Base-by-base conservation (phyloP, 257 asterid species). In the Anisodus acutangulus region DNA sequence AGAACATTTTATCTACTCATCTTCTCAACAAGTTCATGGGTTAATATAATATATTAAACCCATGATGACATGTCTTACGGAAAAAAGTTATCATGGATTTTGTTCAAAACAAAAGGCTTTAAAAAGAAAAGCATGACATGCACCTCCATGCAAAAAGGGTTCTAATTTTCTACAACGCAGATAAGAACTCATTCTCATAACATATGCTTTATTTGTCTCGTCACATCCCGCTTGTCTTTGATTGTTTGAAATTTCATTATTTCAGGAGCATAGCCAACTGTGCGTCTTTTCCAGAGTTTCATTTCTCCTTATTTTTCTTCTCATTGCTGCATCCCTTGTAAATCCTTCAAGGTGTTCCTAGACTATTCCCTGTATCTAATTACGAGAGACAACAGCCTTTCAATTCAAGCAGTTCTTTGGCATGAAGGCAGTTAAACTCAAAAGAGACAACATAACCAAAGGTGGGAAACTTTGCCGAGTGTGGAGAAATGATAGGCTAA, bases 131-230 rank as follows among this genome's bases (percentile, higher is more conserved):
- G n/a, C 81, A 51, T 76, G 26, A 17, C 81, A 26, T 51, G 81
- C 63, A 76, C 64, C 47, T 53, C 63, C 64, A 76, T 26, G 81
- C 53, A 26, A 76, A 68, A 68, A 76, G 81, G 81, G 47, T 76
- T 76, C 63, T 22, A 51, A 53, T 51, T 76, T 59, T 22, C 51
- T 49, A 12, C 57, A 49, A 76, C 57, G 16, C 1, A 0, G 64
- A 51, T 51, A 76, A 76, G 81, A 76, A 76, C 15, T 76, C 63
- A 53, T 51, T 76, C 63, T 76, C 81, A 7, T 17, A 53, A 53
- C 81, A 76, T 51, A 12, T 51, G 47, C 26, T 26, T 26, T 51
- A 76, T 76, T 51, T 76, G 26, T 76, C 37, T 11, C 81, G 26
- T 13, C 81, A 53, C 47, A 76, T 76, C 64, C 64, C 26, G 47